phyloP scores from a whole-genome alignment of 129 eudicot species.

The Chrysanthemum seticuspe region DNA sequence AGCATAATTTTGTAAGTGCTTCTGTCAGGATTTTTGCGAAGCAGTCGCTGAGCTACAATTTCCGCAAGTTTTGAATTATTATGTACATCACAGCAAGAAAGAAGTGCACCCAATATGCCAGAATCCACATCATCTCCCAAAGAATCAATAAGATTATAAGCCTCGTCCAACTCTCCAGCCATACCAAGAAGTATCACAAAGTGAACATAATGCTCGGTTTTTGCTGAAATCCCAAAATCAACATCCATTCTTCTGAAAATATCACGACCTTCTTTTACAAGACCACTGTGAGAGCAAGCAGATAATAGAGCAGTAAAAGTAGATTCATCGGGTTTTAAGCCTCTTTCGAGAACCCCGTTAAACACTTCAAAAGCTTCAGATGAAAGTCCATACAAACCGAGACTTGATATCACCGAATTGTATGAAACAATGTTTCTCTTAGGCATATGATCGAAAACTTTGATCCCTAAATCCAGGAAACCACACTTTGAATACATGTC shows the following conservation, averaged over 20 bases:
- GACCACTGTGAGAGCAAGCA: constrained; percentile 78
- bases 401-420: constrained; percentile 54
- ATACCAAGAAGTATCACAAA: constrained; percentile 82
- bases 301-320: constrained; percentile 67
- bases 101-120: constrained; percentile 82
- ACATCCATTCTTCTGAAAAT: constrained; percentile 52
- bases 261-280: constrained; percentile 57
- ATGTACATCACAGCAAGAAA: constrained; percentile 67
- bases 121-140: constrained; percentile 54
- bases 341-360: constrained; percentile 33
- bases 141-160: constrained; percentile 51
- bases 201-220: constrained; percentile 66
- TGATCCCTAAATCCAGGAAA: constrained; percentile 54
- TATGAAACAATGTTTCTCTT: constrained; percentile 49
- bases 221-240: constrained; percentile 54
- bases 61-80: constrained; percentile 53
- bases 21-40: constrained; percentile 21
- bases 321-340: constrained; percentile 59
- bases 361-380: constrained; percentile 49
- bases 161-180: constrained; percentile 72
- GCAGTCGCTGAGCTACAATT: constrained; percentile 37
- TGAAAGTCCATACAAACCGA: constrained; percentile 69
- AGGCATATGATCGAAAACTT: constrained; percentile 39
- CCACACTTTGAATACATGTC: constrained; percentile 95
- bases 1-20: constrained; percentile 50